phyloP scores from a whole-genome alignment of 306 rosid genomes.

The Trifolium subterraneum region DNA sequence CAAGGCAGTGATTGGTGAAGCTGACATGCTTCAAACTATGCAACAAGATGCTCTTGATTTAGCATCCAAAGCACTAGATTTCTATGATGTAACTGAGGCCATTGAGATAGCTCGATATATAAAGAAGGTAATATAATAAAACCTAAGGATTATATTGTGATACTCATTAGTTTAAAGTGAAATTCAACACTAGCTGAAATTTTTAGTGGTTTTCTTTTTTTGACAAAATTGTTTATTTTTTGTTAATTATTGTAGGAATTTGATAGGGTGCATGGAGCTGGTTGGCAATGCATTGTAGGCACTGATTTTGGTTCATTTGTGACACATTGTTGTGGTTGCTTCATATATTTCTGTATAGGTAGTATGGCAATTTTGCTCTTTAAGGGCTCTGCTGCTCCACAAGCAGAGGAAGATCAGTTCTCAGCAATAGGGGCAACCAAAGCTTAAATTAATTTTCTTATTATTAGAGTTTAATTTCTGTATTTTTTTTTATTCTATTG shows the following conservation, averaged over 20 bases:
- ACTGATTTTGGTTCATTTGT: conserved; percentile 94
- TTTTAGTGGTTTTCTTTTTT: not conserved
- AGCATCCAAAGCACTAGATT: conserved; percentile 88
- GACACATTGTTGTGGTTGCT: conserved; percentile 79
- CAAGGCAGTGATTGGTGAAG: conserved; percentile 79
- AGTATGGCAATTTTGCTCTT: conserved; percentile 82
- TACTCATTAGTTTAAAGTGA: too few relatives aligned
- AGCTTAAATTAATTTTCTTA: conserved; percentile 2
- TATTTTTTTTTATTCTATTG: conserved; percentile 24
- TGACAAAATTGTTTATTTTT: not conserved
- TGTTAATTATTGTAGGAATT: conserved; percentile 62
- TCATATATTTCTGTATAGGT: conserved; percentile 76
- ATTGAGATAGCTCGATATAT: conserved; percentile 84
- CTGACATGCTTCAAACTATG: conserved; percentile 86
- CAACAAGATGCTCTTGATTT: conserved; percentile 73
- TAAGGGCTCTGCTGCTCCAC: conserved; percentile 64
- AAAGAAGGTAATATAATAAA: conserved; percentile 54
- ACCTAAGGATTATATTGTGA: not conserved
- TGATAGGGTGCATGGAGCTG: conserved; percentile 68
- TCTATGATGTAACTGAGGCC: conserved; percentile 83
- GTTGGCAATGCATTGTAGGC: conserved; percentile 96
- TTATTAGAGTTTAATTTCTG: not conserved
- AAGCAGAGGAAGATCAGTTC: conserved; percentile 57
- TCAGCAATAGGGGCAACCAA: conserved; percentile 47
- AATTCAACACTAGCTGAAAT: not conserved